A percentile compares a stretch with the other conserved stretches of the same genome.
Conservation (phyloP, 345 rosid species). For the Syzygium grande region DNA sequence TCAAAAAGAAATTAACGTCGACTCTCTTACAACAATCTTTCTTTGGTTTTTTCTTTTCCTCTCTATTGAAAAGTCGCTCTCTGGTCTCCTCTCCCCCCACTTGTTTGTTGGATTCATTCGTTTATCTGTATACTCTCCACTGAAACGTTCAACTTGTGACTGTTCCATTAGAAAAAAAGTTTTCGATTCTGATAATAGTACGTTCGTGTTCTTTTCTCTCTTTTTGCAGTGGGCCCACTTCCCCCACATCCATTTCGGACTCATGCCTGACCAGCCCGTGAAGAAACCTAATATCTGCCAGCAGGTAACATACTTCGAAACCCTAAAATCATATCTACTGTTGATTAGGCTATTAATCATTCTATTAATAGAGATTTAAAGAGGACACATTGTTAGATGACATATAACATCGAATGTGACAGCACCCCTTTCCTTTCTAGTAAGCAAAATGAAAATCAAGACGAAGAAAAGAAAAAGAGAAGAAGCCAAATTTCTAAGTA, state of each 20-base stretch:
- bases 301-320: constrained; percentile 36
- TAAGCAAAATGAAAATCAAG: not conserved
- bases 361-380: not conserved
- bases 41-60: not conserved
- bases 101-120: not conserved
- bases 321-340: not conserved
- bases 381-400: not conserved
- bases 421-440: not conserved
- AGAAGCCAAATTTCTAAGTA: not conserved
- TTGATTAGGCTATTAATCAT: not conserved
- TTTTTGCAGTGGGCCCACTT: constrained; percentile 92
- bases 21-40: not conserved
- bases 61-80: not conserved
- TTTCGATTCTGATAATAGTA: not conserved
- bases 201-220: constrained; percentile 6
- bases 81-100: not conserved
- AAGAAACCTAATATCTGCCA: constrained; percentile 71
- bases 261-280: constrained; percentile 95
- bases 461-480: not conserved
- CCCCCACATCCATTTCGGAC: constrained; percentile 97
- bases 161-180: not conserved
- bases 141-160: not conserved
- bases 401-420: not conserved
- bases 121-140: not conserved
- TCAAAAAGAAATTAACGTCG: not conserved